Conservation (phyloP, 2,329 filamentous ascomycete genomes). For the Stemphylium beticola region DNA sequence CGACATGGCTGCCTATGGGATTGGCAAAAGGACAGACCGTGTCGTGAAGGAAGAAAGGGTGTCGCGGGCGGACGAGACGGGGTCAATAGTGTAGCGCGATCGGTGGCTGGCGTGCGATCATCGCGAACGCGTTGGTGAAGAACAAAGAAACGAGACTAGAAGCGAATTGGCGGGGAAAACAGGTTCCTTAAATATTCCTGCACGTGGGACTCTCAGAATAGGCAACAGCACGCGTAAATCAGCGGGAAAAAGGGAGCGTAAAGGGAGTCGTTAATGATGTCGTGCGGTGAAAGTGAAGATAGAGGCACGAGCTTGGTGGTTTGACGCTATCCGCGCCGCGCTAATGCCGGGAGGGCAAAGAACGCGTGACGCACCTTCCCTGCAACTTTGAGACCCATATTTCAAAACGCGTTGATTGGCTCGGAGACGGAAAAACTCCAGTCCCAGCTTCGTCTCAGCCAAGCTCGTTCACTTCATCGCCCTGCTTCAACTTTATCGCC, state of each 20-base stretch:
- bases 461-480: constrained; percentile 32
- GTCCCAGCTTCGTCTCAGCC: constrained; percentile 18
- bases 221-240: constrained; percentile 24
- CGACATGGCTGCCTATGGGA: constrained; percentile 41
- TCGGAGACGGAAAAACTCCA: constrained; percentile 27
- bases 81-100: constrained; percentile 39
- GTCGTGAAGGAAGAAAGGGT: constrained; percentile 22
- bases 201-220: constrained; percentile 7
- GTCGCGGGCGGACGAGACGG: constrained; percentile 30
- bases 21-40: constrained; percentile 21
- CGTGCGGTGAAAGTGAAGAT: constrained; percentile 17
- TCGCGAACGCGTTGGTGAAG: constrained; percentile 43
- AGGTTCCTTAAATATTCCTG: constrained; percentile 5
- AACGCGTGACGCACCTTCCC: constrained; percentile 29
- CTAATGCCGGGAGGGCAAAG: constrained; percentile 20
- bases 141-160: constrained; percentile 23
- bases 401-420: constrained; percentile 32
- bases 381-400: constrained; percentile 7
- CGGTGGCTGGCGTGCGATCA: constrained; percentile 46
- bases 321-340: constrained; percentile 23
- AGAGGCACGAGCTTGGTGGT: constrained; percentile 32
- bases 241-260: constrained; percentile 20
- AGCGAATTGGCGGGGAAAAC: constrained; percentile 16
- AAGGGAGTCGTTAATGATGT: constrained; percentile 16
- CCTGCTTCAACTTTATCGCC: constrained; percentile 28